A percentile compares a stretch with the other conserved stretches of the same genome.
Evolutionary conservation across 78 protist species (phyloP).

Genomic region (Monosiga brevicollis): DNA sequence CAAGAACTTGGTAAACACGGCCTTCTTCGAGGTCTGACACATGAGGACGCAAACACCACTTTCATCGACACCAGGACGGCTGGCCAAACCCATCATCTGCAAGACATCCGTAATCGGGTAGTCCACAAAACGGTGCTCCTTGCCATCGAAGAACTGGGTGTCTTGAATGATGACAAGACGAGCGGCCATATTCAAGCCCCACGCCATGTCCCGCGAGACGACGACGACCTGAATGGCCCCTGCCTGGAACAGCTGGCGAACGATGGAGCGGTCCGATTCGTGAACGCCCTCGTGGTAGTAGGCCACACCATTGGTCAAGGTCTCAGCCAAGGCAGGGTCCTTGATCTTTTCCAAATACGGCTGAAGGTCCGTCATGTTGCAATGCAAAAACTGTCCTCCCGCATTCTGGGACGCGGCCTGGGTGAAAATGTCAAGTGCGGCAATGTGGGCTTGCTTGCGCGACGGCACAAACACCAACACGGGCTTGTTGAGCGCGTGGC

Average conservation of each 20-base stretch:
- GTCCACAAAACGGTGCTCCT: constrained; percentile 65
- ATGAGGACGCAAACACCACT: constrained; percentile 55
- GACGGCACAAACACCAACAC: constrained; percentile 75
- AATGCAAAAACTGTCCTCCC: not conserved
- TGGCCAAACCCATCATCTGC: constrained; percentile 92
- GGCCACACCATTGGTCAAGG: constrained; percentile 54
- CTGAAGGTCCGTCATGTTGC: not conserved
- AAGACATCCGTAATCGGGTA: constrained; percentile 82
- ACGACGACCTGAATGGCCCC: constrained; percentile 62
- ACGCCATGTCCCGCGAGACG: constrained; percentile 20
- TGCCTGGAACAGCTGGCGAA: constrained; percentile 20
- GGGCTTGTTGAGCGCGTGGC: constrained; percentile 49
- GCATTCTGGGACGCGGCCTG: constrained; percentile 32
- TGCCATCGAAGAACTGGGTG: constrained; percentile 20
- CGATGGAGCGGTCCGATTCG: constrained; percentile 32
- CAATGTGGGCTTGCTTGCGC: constrained; percentile 46
- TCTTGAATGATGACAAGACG: constrained; percentile 12
- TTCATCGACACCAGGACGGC: constrained; percentile 27
- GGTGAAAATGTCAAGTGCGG: constrained; percentile 55
- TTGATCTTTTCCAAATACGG: not conserved
- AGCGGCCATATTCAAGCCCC: constrained; percentile 40
- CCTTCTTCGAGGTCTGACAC: constrained; percentile 71
- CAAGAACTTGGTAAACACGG: constrained; percentile 76
- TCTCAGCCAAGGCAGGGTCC: constrained; percentile 3
- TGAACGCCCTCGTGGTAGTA: constrained; percentile 66